Conservation (phyloP, 257 asterid species). For the Nicotiana tabacum region DNA sequence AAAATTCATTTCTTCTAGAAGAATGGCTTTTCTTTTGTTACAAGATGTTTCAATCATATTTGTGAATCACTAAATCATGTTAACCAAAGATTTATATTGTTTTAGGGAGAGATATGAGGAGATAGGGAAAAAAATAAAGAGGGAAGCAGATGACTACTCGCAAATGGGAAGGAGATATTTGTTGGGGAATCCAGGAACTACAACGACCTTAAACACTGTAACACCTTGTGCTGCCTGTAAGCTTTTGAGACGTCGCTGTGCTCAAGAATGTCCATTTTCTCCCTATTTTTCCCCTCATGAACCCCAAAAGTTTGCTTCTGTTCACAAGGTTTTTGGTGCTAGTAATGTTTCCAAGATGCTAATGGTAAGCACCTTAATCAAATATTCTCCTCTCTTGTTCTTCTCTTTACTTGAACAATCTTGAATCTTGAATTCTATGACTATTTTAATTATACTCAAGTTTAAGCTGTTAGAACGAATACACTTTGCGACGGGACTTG, state of each 20-base stretch:
- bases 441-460: too few species aligned
- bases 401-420: neutral
- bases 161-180: constrained; percentile 37
- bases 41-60: neutral
- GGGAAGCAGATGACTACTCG: constrained; percentile 49
- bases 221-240: constrained; percentile 96
- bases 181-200: constrained; percentile 20
- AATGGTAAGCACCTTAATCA: constrained; percentile 37
- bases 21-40: neutral
- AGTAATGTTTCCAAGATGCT: constrained; percentile 95
- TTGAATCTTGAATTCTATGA: too few species aligned
- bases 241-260: constrained; percentile 77
- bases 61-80: neutral
- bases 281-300: constrained; percentile 86
- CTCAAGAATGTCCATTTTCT: constrained; percentile 86
- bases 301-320: constrained; percentile 80
- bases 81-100: neutral
- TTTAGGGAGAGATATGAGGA: constrained; percentile 73
- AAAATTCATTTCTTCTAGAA: neutral
- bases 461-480: neutral
- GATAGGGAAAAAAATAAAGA: constrained; percentile 74
- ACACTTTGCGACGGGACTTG: too few species aligned
- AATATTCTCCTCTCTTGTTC: too few species aligned
- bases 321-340: constrained; percentile 88
- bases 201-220: constrained; percentile 47